Evolutionary conservation across 2,329 filamentous ascomycete genomes (phyloP), one percentile per base, ranked within the genome.

Genomic region (Calonectria pseudoreteaudii): DNA sequence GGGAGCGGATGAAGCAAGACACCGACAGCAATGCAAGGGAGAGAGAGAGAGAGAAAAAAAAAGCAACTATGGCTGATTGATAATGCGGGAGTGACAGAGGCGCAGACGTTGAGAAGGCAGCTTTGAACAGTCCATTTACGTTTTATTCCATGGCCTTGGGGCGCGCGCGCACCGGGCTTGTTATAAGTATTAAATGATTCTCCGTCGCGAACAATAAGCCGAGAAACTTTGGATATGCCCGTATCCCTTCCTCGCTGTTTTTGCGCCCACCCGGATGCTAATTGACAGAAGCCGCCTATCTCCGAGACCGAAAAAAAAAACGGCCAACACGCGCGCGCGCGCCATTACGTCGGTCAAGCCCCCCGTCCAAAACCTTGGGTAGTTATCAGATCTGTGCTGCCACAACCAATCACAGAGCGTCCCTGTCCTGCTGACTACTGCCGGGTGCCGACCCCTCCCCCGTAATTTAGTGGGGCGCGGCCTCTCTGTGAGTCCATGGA

Each of bases 31-130:
- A 58, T n/a, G 44, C 3, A 26, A 58, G 26, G 23, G 41, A 16
- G 30, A 31, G 44, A 53, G 28, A 65, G 53, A 38, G 26, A 31
- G 41, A 16, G 30, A 31, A 53, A 53, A 38, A 65, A 64, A 38
- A 66, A 69, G 66, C 41, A 66, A 73, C 56, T 31, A 60, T 30
- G 23, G 72, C 69, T 74, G 76, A 76, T 77, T 76, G 74, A 76
- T 75, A 76, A 75, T 66, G 34, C n/a, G 20, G 14, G 28, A 20
- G 31, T 30, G 44, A 30, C 31, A 23, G 26, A 18, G 13, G 23
- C 36, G 13, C 13, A 3, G 20, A 53, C 7, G 38, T 23, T 14
- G 36, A 49, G 44, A 31, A 10, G 23, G 11, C 31, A 26, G 13
- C 49, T 52, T 11, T 3, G 20, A 53, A 23, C 23, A n/a, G 50